Evolutionary conservation across 371 early-diverging fungal species (phyloP).

Genomic region (Haplosporangium sp.): DNA sequence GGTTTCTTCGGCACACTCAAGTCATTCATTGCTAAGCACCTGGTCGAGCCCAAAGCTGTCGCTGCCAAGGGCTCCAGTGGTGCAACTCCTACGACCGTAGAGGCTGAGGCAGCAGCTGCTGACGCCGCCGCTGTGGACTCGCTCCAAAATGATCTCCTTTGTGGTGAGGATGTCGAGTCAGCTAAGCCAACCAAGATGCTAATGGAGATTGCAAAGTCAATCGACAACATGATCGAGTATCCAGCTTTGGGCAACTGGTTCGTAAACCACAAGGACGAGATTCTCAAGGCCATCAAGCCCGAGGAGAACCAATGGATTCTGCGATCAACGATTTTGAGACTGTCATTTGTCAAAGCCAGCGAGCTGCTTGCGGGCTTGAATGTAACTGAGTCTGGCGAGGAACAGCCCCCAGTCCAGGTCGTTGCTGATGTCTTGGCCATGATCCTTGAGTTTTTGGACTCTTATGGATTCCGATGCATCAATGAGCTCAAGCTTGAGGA

Average conservation of each 20-base stretch:
- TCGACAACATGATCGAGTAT: constrained; percentile 42
- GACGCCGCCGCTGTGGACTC: constrained; percentile 52
- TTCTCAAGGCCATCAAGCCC: constrained; percentile 44
- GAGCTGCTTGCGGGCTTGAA: constrained; percentile 33
- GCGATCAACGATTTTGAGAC: constrained; percentile 43
- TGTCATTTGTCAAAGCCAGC: constrained; percentile 42
- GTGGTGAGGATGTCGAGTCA: constrained; percentile 53
- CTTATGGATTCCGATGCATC: constrained; percentile 54
- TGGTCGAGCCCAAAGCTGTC: constrained; percentile 38
- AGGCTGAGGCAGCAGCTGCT: constrained; percentile 32
- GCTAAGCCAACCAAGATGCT: constrained; percentile 56
- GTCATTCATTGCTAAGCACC: constrained; percentile 53
- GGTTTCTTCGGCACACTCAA: constrained; percentile 54
- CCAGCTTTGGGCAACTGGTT: constrained; percentile 38
- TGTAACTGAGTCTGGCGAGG: constrained; percentile 23
- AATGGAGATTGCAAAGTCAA: constrained; percentile 51
- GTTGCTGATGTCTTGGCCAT: constrained; percentile 44
- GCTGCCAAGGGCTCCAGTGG: constrained; percentile 1
- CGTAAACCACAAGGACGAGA: constrained; percentile 31
- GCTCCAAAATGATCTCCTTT: constrained; percentile 51
- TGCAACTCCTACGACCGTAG: constrained; percentile 25
- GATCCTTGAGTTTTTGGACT: constrained; percentile 52
- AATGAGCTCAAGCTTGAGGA: constrained; percentile 54
- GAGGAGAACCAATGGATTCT: constrained; percentile 47
- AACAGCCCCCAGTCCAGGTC: constrained; percentile 49